phyloP scores from a whole-genome alignment of 202 grass and related monocot genomes.

The Brachypodium distachyon region DNA sequence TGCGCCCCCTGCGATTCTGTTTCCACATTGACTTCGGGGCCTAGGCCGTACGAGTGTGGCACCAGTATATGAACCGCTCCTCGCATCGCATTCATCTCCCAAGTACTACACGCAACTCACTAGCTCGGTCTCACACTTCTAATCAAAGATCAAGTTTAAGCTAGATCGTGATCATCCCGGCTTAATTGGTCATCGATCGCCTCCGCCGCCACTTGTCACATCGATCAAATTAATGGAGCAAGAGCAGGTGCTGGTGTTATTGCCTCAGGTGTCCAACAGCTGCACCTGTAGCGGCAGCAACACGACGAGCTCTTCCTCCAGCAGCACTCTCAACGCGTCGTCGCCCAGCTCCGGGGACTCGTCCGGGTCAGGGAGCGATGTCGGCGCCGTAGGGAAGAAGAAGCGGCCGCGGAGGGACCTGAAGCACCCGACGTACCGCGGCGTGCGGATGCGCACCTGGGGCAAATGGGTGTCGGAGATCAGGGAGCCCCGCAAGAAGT shows the following conservation, averaged over 20 bases:
- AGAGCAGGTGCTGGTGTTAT: not conserved
- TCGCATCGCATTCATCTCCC: not conserved
- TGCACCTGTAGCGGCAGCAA: conserved; percentile 5
- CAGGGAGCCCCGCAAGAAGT: conserved; percentile 92
- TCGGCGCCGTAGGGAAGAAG: not conserved
- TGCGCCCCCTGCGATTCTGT: not conserved
- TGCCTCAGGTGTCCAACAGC: not conserved
- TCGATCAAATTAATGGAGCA: conserved; percentile 18
- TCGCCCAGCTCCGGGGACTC: conserved; percentile 31
- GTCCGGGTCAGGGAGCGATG: too few species aligned
- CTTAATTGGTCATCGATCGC: too few species aligned
- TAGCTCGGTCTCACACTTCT: not conserved
- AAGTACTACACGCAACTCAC: not conserved
- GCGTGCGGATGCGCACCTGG: conserved; percentile 85
- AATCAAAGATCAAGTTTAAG: not conserved
- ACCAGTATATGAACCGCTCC: conserved; percentile 8
- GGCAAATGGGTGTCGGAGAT: conserved; percentile 99
- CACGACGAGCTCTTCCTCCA: conserved; percentile 21
- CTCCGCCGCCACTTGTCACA: not conserved
- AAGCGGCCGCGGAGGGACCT: conserved; percentile 59
- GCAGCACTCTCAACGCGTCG: conserved; percentile 30
- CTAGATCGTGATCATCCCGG: not conserved
- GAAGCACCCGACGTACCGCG: conserved; percentile 84
- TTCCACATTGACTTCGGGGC: conserved; percentile 21
- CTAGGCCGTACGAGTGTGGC: not conserved